These are phyloP conservation scores for Lactifluus subvellereus DNA, from an alignment of 768 basidiomycete species.

Conservation along the genomic window DNA sequence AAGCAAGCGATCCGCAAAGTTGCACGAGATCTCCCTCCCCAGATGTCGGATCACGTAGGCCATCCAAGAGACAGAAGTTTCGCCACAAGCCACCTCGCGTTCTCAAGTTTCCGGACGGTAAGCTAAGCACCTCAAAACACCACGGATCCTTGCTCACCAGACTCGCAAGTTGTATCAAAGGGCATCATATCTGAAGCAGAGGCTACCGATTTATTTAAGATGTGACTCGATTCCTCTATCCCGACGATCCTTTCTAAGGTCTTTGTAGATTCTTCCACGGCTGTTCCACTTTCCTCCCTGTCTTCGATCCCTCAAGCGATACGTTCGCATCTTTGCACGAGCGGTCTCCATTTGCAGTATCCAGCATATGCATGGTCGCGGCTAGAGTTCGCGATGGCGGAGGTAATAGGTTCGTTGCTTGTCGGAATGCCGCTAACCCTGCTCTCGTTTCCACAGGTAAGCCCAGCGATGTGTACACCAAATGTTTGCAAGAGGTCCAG, in stretches of 20 bases:
- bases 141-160: slow-evolving; percentile 6
- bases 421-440: slow-evolving; percentile 18
- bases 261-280: slow-evolving; percentile 75
- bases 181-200: slow-evolving; percentile 75
- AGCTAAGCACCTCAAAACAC: slow-evolving; percentile 1
- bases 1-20: slow-evolving; percentile 69
- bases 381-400: slow-evolving; percentile 88
- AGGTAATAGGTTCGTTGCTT: slow-evolving; percentile 40
- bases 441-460: slow-evolving; percentile 43
- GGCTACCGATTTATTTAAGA: slow-evolving; percentile 78
- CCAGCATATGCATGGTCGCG: slow-evolving; percentile 91
- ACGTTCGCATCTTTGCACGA: slow-evolving; percentile 82
- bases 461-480: slow-evolving; percentile 65
- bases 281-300: slow-evolving; percentile 87
- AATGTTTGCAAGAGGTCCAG: slow-evolving; percentile 81
- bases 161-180: slow-evolving; percentile 68
- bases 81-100: slow-evolving; percentile 53
- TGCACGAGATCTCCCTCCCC: slow-evolving; percentile 68
- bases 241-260: slow-evolving; percentile 19
- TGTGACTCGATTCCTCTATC: slow-evolving; percentile 44
- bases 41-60: slow-evolving; percentile 56
- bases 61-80: slow-evolving; percentile 66
- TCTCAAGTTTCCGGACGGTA: slow-evolving; percentile 76
- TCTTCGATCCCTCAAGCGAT: slow-evolving; percentile 79
- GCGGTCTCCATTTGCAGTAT: slow-evolving; percentile 89